Base-by-base conservation (phyloP, 2,329 filamentous ascomycete species). In the Neopestalotiopsis clavispora region DNA sequence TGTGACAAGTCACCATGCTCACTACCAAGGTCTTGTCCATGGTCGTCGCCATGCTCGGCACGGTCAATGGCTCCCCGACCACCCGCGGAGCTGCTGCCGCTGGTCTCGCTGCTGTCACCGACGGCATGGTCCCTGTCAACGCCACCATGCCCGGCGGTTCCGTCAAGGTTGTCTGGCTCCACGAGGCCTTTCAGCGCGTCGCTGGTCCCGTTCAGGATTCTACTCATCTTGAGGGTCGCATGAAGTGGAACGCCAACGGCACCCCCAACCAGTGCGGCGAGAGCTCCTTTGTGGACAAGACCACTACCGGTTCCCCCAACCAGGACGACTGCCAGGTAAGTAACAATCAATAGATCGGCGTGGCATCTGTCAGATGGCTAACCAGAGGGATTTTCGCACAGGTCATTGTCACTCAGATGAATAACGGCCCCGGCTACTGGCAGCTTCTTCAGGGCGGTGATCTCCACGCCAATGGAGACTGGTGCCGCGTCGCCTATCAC, bases 111-210 rank as follows among this genome's bases (percentile, higher is more conserved):
- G 30, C n/a, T 28, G 1, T 23, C 45, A 20, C n/a, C 20, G 17
- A 59, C 20, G 57, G 57, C 57, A 59, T 59, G 57, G 57, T 59
- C 57, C 57, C 57, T 4, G n/a, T 30, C 57, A 59, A 59, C 28
- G 34, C 57, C 57, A 59, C 57, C 28, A 59, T 59, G 57, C 57
- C 57, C 30, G 57, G 34, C 17, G 57, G 57, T 17, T 6, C 57
- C 57, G 57, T 59, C 13, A 14, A 59, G 57, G 30, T 34, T 5
- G 57, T 59, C 57, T 59, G 57, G 57, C 57, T 59, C 20, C 57
- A 59, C 30, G 17, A 59, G 57, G 30, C 23, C 30, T 59, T 59
- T 23, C 23, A 34, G 23, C 28, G 20, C 30, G 57, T 17, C 57
- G 9, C 23, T 23, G 23, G 30, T 5, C 30, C 57, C 1, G 23